phyloP scores from a whole-genome alignment of 305 asterid genomes.

The Fraxinus albicans region DNA sequence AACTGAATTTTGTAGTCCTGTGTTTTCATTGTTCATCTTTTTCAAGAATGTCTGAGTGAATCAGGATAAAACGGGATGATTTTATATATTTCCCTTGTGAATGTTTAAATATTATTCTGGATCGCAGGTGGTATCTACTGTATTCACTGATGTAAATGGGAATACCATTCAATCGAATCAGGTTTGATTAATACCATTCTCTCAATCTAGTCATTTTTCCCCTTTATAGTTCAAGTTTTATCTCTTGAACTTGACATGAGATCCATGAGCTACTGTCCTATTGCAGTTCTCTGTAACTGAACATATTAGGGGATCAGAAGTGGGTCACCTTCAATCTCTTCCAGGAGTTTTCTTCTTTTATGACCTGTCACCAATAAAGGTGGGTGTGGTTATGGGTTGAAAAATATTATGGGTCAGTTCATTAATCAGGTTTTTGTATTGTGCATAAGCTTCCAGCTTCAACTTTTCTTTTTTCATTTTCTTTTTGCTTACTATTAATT shows the following conservation, averaged over 20 bases:
- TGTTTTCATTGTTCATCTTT: not conserved
- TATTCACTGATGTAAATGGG: constrained; percentile 74
- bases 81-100: not conserved
- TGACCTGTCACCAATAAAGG: constrained; percentile 97
- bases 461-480: not conserved
- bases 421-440: not conserved
- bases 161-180: constrained; percentile 84
- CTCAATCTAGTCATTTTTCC: not conserved
- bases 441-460: not conserved
- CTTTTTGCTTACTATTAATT: not conserved
- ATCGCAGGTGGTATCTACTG: constrained; percentile 94
- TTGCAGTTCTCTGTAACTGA: constrained; percentile 97
- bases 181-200: constrained; percentile 38
- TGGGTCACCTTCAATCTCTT: constrained; percentile 65
- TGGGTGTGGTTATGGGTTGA: constrained; percentile 17
- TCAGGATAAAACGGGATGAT: not conserved
- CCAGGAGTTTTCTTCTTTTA: constrained; percentile 94
- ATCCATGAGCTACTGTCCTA: constrained; percentile 25
- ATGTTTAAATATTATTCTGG: constrained; percentile 17
- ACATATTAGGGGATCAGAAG: constrained; percentile 70
- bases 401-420: not conserved
- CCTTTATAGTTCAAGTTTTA: not conserved
- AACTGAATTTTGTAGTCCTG: not conserved
- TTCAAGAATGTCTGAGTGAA: not conserved
- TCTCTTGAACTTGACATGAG: constrained; percentile 15